Percentiles rank a stretch among this genome's conserved stretches.
Evolutionary conservation across 2,329 filamentous ascomycete species (phyloP).

Genomic region (Westerdykella aurantiaca): DNA sequence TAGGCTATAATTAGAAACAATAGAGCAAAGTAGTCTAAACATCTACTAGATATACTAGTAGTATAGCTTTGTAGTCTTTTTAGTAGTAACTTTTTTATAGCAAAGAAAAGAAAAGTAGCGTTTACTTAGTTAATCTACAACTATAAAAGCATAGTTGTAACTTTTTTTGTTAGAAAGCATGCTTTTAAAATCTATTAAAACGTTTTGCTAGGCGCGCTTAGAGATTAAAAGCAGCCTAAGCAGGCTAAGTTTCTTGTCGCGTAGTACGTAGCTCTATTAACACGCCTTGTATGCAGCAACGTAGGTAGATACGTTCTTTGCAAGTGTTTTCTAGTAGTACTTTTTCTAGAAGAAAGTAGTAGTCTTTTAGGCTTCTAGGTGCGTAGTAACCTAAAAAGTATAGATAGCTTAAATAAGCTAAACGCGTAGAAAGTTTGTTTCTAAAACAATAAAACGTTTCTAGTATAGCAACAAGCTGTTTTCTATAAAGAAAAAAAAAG

Average conservation of each 20-base stretch:
- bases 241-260: too few species aligned
- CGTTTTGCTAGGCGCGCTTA: too few species aligned
- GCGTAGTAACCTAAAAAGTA: neutral
- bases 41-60: conserved; percentile 6
- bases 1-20: too few species aligned
- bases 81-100: too few species aligned
- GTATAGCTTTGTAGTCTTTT: conserved; percentile 1
- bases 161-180: too few species aligned
- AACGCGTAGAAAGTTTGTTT: neutral
- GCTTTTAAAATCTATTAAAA: too few species aligned
- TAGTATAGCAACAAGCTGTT: too few species aligned
- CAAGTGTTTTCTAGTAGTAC: neutral
- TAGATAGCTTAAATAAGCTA: conserved; percentile 1
- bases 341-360: neutral
- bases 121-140: conserved; percentile 7
- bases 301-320: neutral
- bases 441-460: too few species aligned
- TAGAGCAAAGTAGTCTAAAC: too few species aligned
- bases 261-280: neutral
- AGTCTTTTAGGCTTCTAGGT: conserved; percentile 2
- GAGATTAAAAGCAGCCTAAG: too few species aligned
- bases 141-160: conserved; percentile 2
- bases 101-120: conserved; percentile 4
- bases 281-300: neutral
- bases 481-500: too few species aligned